Percentiles rank a stretch among this genome's conserved stretches.
Evolutionary conservation across 768 basidiomycete genomes (phyloP).

Genomic region (Suillus plorans): DNA sequence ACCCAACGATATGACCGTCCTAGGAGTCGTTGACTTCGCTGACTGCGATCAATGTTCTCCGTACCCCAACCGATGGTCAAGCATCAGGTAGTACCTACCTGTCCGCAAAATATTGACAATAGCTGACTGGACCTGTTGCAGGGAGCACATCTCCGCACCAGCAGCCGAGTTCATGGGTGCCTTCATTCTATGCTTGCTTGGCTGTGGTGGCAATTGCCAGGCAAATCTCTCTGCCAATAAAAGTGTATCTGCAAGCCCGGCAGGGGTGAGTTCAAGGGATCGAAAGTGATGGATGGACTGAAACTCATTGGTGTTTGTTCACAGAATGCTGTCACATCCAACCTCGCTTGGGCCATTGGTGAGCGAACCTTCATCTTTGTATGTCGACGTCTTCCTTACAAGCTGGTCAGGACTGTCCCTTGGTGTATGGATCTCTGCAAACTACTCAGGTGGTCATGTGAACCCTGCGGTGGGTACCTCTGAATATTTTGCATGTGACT

Average conservation of each 20-base stretch:
- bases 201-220: constrained; percentile 53
- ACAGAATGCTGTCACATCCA: constrained; percentile 49
- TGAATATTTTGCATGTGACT: neutral
- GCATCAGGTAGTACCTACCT: constrained; percentile 40
- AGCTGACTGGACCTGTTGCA: constrained; percentile 12
- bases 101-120: neutral
- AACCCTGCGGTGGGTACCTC: constrained; percentile 53
- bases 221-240: constrained; percentile 44
- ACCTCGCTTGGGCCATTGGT: constrained; percentile 56
- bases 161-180: constrained; percentile 57
- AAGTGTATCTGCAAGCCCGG: constrained; percentile 39
- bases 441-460: constrained; percentile 66
- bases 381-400: neutral
- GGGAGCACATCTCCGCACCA: constrained; percentile 46
- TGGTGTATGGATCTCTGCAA: constrained; percentile 66
- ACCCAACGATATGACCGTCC: constrained; percentile 8
- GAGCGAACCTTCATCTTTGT: neutral
- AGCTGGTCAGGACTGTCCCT: constrained; percentile 44
- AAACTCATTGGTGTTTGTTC: neutral
- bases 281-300: neutral
- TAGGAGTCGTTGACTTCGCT: constrained; percentile 16
- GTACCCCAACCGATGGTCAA: constrained; percentile 50
- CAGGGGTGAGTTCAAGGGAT: constrained; percentile 42
- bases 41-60: constrained; percentile 35
- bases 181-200: constrained; percentile 53